Evolutionary conservation across 306 rosid species (phyloP), one percentile per base, ranked within the genome.

Genomic region (Cicer cuneatum): DNA sequence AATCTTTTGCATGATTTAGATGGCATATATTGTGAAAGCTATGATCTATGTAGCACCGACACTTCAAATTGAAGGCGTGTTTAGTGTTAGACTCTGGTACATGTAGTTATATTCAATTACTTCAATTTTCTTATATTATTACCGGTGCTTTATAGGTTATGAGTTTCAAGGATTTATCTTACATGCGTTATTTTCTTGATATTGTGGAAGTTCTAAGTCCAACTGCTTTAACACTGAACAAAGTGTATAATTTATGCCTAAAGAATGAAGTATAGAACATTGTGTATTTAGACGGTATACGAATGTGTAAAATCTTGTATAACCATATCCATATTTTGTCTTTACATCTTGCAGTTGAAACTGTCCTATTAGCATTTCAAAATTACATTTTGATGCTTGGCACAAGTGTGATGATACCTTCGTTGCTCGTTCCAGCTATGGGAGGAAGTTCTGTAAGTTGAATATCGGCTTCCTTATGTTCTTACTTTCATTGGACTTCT

Each of bases 311-410:
- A 39, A 61, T 64, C 12, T 39, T 9, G 35, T 59, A 73, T 62
- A 8, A 1, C 13, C 11, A 53, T 33, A 68, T 47, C 16, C 14
- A 45, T 77, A 47, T 53, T 66, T 15, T 76, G 68, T 51, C 47
- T 13, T 72, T 14, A 39, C 12, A 35, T 79, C 43, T 87, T 86
- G 91, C 93, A 94, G 98, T 76, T 71, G 97, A 94, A 88, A 89
- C 97, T 58, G 85, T 94, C 37, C 62, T 88, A 38, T 83, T 94
- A 58, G 98, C 96, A 82, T 94, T 94, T 85, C 98, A 94, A 82
- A 91, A 94, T 76, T 94, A 94, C 91, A 91, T 94, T 68, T 61
- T 91, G 90, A 90, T 91, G 96, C 85, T 94, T 65, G 98, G 98
- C 51, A 94, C 96, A 47, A 91, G 92, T 79, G 98, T 94, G 16